Base-by-base conservation (phyloP, 1,139 yeast species). In the Sporopachydermia cereana region DNA sequence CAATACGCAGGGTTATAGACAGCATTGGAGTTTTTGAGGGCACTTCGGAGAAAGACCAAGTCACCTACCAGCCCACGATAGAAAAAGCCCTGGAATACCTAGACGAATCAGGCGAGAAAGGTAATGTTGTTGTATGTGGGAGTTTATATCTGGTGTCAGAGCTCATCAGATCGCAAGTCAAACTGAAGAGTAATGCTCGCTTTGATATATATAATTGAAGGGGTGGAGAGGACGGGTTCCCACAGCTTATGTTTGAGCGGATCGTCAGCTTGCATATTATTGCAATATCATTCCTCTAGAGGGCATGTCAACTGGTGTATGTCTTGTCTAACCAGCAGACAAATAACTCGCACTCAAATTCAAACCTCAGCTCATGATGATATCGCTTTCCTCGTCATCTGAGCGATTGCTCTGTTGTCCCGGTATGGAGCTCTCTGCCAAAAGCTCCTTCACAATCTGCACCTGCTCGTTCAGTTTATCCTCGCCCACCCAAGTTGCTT, bases 111-210 rank as follows among this genome's bases (percentile, higher is more conserved):
- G 63, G 60, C 0, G 66, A 63, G 45, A 44, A 43, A 0, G 54
- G 68, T n/a, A 66, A 65, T 23, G 60, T 77, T 2, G 76, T 84
- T 1, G 66, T 84, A 1, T 85, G 93, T 60, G 96, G 96, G 0
- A 82, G 93, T 54, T 63, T 85, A 41, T 85, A 85, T 55, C 66
- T 85, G 20, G 80, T 83, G 46, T 81, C 88, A 1, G 89, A 84
- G 56, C 68, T 82, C 1, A 62, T 84, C 34, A 62, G 79, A 47
- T 51, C 64, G 2, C 63, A 67, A 45, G 23, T 46, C 29, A 23
- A 43, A 49, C 34, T 51, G 18, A 41, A 24, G 22, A 45, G 48
- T 25, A 43, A 42, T 39, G 24, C 23, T 39, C 18, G n/a, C n/a
- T n/a, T n/a, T n/a, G n/a, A n/a, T n/a, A n/a, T n/a, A n/a, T n/a